Base-by-base conservation (phyloP, 495 filamentous ascomycete genomes). In the Xanthoparmelia taractica region DNA sequence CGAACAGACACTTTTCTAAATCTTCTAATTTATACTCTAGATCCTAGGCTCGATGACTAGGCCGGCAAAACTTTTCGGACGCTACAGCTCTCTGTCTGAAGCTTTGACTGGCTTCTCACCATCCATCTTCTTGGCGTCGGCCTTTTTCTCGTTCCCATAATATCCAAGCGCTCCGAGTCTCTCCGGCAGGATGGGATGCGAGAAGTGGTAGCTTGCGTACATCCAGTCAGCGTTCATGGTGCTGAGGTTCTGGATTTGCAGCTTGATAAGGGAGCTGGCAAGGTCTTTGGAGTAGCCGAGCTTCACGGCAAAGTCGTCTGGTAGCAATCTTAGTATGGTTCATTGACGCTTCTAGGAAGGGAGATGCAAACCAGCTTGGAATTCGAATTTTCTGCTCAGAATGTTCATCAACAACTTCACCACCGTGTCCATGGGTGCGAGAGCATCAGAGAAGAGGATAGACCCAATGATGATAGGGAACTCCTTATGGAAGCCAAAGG, bases 181-280 rank as follows among this genome's bases (percentile, higher is more conserved):
- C 81, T 98, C 95, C 11, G 92, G 87, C 60, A 98, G 82, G 67
- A 97, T 97, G 1, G 94, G 94, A 76, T 98, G 94, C 11, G 92
- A 96, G 82, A 92, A 96, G 77, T 97, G 90, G 78, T 97, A 98
- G 78, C 87, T 92, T 33, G 95, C 92, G 74, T 96, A 98, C 78
- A 96, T 82, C 88, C 88, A 95, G 74, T 98, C 95, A 47, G 94
- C 94, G 73, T 98, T 95, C 93, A 97, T 97, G 62, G 89, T 95
- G 77, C 90, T 92, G 62, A 98, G 81, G 71, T 98, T 98, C 77
- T 97, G 91, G 73, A 97, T 90, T 74, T 98, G 94, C 45, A 98
- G 88, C 78, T 97, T 98, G 76, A 97, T 89, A 64, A 98, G 81
- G 20, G 90, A 92, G 63, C 84, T 77, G 13, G 92, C 90, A 34